Conservation (phyloP, 176 grass and related monocot species). For the Rhynchospora breviuscula region DNA sequence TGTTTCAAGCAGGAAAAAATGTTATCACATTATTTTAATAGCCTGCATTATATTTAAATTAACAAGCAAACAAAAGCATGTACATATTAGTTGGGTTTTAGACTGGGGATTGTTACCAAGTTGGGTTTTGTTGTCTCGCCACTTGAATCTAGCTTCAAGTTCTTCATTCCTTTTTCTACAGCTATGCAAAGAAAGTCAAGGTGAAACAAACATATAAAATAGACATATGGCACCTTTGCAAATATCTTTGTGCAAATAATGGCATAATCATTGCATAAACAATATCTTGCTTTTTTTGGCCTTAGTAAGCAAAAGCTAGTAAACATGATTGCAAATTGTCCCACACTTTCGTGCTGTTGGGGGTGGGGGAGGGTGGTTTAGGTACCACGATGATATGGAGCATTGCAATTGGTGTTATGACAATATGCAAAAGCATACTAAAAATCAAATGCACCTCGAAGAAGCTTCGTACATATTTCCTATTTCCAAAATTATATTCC, state of each 20-base stretch:
- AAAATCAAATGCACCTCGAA: neutral
- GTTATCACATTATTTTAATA: neutral
- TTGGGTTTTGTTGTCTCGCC: constrained; percentile 44
- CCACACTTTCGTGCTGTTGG: neutral
- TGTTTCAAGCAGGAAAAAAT: neutral
- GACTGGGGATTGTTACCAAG: constrained; percentile 49
- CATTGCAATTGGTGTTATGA: neutral
- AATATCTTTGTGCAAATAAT: constrained; percentile 18
- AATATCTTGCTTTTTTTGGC: constrained; percentile 9
- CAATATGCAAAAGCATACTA: neutral
- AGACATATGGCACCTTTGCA: constrained; percentile 27
- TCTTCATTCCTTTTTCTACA: constrained; percentile 49
- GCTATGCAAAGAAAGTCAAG: constrained; percentile 65
- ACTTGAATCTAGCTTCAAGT: constrained; percentile 63
- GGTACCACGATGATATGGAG: neutral
- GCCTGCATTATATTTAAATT: neutral
- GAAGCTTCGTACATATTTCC: neutral
- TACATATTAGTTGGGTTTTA: constrained; percentile 13
- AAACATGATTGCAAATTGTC: neutral
- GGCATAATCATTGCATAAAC: constrained; percentile 28
- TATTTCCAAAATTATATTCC: neutral
- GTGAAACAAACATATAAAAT: constrained; percentile 34
- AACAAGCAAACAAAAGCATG: neutral
- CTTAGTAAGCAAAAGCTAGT: neutral
- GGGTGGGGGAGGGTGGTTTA: neutral